Conservation (phyloP, 441 rosid genomes). For the Bocquillonia castaneifolia region DNA sequence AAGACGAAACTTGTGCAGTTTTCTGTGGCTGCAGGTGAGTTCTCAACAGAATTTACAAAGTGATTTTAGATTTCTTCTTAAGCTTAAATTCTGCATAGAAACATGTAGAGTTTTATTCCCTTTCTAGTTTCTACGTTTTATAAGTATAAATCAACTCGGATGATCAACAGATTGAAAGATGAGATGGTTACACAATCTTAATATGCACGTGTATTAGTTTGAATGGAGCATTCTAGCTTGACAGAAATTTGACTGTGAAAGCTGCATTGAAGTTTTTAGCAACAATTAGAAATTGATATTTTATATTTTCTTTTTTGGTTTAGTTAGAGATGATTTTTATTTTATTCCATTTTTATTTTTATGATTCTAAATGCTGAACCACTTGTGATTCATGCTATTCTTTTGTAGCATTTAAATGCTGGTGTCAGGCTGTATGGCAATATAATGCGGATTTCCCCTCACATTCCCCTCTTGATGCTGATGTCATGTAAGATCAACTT, state of each 20-base stretch:
- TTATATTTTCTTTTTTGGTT: not conserved
- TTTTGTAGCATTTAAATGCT: slow-evolving; percentile 82
- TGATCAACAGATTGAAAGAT: not conserved
- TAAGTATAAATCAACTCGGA: not conserved
- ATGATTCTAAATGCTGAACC: slow-evolving; percentile 8
- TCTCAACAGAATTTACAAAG: not conserved
- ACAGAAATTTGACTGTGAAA: not conserved
- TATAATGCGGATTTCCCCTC: slow-evolving; percentile 60
- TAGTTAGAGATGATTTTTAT: not conserved
- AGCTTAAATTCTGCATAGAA: not conserved
- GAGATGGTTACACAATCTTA: not conserved
- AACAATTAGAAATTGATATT: not conserved
- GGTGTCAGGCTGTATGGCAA: slow-evolving; percentile 93
- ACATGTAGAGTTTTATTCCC: not conserved
- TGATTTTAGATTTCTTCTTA: not conserved
- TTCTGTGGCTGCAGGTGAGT: not conserved
- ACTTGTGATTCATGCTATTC: slow-evolving; percentile 12
- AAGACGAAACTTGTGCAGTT: not conserved
- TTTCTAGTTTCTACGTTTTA: not conserved
- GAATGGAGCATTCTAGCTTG: not conserved
- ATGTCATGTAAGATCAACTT: slow-evolving; percentile 72
- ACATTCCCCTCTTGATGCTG: slow-evolving; percentile 63
- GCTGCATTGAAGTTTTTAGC: not conserved
- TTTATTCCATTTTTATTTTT: not conserved
- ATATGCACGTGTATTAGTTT: not conserved